phyloP scores from a whole-genome alignment of 2,329 filamentous ascomycete species.

The Aspergillus ibericus region DNA sequence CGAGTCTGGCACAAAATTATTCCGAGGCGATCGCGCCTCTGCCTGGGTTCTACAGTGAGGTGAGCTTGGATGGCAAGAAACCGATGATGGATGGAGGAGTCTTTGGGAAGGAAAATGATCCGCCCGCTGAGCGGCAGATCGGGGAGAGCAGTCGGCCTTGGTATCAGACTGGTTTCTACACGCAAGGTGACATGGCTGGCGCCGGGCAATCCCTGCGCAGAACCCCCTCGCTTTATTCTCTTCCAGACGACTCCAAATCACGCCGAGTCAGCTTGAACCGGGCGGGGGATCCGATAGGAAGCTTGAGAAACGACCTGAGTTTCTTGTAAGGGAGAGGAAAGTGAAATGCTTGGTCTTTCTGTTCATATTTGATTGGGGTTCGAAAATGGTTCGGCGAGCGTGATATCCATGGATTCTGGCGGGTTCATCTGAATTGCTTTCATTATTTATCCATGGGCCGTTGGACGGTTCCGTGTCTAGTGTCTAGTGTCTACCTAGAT shows the following conservation, averaged over 20 bases:
- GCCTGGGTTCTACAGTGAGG: conserved; percentile 39
- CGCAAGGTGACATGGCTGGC: conserved; percentile 9
- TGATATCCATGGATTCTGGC: conserved; percentile 6
- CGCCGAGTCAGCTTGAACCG: conserved; percentile 25
- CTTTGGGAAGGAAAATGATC: conserved; percentile 16
- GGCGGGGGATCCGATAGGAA: conserved; percentile 21
- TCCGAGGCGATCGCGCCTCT: conserved; percentile 38
- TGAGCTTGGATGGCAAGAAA: conserved; percentile 29
- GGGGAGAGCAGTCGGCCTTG: conserved; percentile 22
- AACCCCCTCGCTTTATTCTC: conserved; percentile 20
- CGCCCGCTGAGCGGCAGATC: conserved; percentile 21
- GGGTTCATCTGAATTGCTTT: not conserved
- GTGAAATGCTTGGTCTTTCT: not conserved
- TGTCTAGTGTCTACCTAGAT: not conserved
- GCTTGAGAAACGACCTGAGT: conserved; percentile 29
- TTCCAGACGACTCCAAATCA: conserved; percentile 15
- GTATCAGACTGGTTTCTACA: conserved; percentile 21
- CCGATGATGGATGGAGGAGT: conserved; percentile 24
- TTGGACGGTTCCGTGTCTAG: not conserved
- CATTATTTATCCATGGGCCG: not conserved
- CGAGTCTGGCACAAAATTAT: conserved; percentile 40
- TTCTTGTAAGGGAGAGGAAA: conserved; percentile 25
- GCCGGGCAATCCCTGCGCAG: conserved; percentile 10
- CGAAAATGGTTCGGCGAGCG: conserved; percentile 3
- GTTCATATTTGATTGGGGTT: conserved; percentile 4